Conservation (phyloP, 1,284 basidiomycete species). For the Hypsizygus ulmarius region DNA sequence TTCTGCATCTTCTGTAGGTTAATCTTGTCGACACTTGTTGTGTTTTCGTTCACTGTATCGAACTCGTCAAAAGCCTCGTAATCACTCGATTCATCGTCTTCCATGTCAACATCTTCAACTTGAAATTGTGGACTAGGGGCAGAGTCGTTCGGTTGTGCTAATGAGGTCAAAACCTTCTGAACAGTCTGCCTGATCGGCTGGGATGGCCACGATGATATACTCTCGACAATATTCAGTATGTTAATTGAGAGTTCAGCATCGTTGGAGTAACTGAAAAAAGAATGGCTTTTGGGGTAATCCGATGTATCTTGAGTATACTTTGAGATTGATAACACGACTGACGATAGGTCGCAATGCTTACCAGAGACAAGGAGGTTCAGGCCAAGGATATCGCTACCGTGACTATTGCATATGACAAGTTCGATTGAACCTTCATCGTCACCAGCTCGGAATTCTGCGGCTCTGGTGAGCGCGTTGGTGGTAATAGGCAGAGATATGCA, state of each 20-base stretch:
- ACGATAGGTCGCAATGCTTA: slow-evolving; percentile 23
- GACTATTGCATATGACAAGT: slow-evolving; percentile 36
- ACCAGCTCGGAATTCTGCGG: slow-evolving; percentile 43
- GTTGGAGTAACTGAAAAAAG: slow-evolving; percentile 50
- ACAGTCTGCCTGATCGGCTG: slow-evolving; percentile 45
- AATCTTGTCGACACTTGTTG: slow-evolving; percentile 12
- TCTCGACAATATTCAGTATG: slow-evolving; percentile 41
- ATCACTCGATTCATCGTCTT: slow-evolving; percentile 36
- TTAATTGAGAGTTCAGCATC: slow-evolving; percentile 37
- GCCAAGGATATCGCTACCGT: slow-evolving; percentile 33
- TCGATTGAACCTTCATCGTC: slow-evolving; percentile 64
- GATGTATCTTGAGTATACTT: slow-evolving; percentile 47
- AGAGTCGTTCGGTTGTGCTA: slow-evolving; percentile 18
- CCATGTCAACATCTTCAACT: slow-evolving; percentile 26
- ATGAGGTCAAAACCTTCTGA: slow-evolving; percentile 31
- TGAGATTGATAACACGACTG: background rate
- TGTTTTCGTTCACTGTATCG: slow-evolving; percentile 20
- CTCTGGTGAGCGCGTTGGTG: background rate
- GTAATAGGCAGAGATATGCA: slow-evolving; percentile 17
- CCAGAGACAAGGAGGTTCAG: slow-evolving; percentile 54
- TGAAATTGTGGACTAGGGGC: background rate
- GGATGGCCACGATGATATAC: slow-evolving; percentile 39
- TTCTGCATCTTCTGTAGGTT: slow-evolving; percentile 25
- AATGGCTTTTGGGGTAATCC: slow-evolving; percentile 57
- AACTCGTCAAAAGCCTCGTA: slow-evolving; percentile 39